Base-by-base conservation (phyloP, 768 basidiomycete species). In the Favolaschia claudopus region DNA sequence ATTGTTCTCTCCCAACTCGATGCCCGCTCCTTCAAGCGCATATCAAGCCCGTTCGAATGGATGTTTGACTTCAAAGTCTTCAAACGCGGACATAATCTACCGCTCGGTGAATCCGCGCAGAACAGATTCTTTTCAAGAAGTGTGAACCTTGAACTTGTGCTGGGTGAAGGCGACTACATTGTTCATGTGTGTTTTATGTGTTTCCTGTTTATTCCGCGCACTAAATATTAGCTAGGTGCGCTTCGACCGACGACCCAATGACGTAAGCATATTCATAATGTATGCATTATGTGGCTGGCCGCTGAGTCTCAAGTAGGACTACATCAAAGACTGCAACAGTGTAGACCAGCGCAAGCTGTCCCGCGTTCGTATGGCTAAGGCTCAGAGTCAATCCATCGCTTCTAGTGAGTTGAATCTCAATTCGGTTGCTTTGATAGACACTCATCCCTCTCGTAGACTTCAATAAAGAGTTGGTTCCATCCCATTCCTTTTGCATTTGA, bases 1-100 rank as follows among this genome's bases (percentile, higher is more conserved):
- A 71, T 79, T 15, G 76, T 78, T 19, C 72, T 79, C 8, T 72
- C 77, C 0, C 73, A 77, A 45, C 56, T 76, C 17, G 77, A 78
- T 57, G 55, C 63, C 0, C 72, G 77, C 4, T 79, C 72, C 61
- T 77, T 71, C 67, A 43, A 58, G 9, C 63, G 70, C 15, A 61
- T 77, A 15, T 60, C 68, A 3, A 68, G 70, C 1, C 53, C 38
- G 34, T 62, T 47, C 8, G 6, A 24, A 1, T 77, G 75, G 74
- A 42, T 61, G 1, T 70, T 78, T 28, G 75, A 78, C 55, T 79
- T 79, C 49, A 49, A 72, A 5, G 40, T 79, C 7, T 78, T 69
- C 69, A 72, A 73, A 48, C 67, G 69, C 54, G 76, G 74, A 12
- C 68, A 68, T 48, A 67, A 36, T 22, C 62, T 71, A 20, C 56